Conservation (phyloP, 2,329 filamentous ascomycete species). For the Pseudogymnoascus sp. region DNA sequence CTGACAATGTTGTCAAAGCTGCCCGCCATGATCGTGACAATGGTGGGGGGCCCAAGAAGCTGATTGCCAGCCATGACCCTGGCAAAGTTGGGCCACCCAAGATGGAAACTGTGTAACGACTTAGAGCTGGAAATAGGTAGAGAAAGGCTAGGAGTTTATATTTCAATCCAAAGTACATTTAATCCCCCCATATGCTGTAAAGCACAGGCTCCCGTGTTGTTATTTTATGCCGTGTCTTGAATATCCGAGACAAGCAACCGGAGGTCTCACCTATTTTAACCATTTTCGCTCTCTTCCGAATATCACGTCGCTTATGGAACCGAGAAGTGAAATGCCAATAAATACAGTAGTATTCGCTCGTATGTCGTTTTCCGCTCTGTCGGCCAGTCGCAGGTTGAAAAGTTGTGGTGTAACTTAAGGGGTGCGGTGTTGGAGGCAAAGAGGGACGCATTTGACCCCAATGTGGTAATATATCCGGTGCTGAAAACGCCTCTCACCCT, state of each 20-base stretch:
- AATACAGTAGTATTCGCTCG: neutral
- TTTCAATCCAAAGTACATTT: neutral
- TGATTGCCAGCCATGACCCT: neutral
- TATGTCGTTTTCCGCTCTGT: neutral
- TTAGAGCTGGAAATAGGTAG: neutral
- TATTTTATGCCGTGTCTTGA: neutral
- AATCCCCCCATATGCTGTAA: neutral
- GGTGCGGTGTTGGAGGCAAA: neutral
- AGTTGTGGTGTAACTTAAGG: neutral
- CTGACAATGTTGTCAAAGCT: neutral
- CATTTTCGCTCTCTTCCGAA: neutral
- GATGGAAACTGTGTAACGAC: neutral
- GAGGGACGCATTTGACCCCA: neutral
- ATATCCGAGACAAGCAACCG: neutral
- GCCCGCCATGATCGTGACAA: neutral
- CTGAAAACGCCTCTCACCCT: neutral
- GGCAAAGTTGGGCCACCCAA: neutral
- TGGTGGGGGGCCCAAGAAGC: neutral
- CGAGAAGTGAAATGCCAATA: neutral
- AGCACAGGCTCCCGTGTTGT: neutral
- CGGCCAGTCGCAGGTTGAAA: neutral
- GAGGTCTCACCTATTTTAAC: neutral
- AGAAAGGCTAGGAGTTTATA: neutral
- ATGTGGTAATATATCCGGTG: conserved; percentile 1
- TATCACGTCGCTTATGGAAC: neutral